These are phyloP conservation scores for Cryphonectria carpinicola DNA, from an alignment of 2,329 filamentous ascomycete species.

Conservation along the genomic window DNA sequence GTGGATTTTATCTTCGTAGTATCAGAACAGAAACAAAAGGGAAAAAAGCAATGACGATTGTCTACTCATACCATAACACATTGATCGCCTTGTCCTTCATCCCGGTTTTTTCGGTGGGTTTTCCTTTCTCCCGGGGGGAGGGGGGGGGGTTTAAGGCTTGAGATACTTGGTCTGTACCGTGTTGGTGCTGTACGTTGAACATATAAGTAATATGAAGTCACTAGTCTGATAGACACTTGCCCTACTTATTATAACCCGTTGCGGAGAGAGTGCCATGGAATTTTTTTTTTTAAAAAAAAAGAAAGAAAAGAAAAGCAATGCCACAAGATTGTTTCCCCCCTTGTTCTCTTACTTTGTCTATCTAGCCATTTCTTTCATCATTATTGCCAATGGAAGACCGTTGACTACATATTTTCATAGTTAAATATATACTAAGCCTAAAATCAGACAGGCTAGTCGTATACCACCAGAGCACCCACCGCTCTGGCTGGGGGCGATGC, in stretches of 20 bases:
- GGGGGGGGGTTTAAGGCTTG: not conserved
- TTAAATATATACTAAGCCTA: too few species aligned
- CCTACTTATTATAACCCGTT: not conserved
- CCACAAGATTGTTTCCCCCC: too few species aligned
- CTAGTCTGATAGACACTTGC: not conserved
- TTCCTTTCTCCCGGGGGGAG: too few species aligned
- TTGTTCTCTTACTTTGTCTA: too few species aligned
- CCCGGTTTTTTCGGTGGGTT: not conserved
- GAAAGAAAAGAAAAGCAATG: too few species aligned
- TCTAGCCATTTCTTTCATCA: too few species aligned
- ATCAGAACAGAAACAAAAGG: not conserved
- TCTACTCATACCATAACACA: not conserved
- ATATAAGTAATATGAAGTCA: not conserved
- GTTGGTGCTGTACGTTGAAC: not conserved
- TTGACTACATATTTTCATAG: too few species aligned
- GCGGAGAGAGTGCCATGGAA: not conserved
- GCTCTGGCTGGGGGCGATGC: too few species aligned
- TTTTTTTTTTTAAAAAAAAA: too few species aligned
- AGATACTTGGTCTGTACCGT: not conserved
- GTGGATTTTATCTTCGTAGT: not conserved
- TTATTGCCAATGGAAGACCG: too few species aligned
- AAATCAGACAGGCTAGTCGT: too few species aligned
- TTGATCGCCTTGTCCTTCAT: not conserved
- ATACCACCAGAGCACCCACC: too few species aligned
- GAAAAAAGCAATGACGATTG: slow-evolving; percentile 1